Evolutionary conservation across 306 rosid species (phyloP), one percentile per base, ranked within the genome.

Genomic region (Vigna trinervia): DNA sequence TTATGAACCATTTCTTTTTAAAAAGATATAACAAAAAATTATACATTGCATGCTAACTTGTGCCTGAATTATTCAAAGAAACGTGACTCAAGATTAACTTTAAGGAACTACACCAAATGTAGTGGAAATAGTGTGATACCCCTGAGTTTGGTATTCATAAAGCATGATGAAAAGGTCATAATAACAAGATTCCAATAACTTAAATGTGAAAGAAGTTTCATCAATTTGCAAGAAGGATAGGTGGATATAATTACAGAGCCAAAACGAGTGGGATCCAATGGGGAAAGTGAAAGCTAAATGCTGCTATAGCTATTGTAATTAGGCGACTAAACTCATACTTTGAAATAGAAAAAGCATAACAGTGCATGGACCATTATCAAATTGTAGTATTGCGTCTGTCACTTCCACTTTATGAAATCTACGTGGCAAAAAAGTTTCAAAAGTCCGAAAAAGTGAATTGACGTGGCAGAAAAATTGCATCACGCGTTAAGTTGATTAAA

Each of bases 271-370:
- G 79, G 52, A 75, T 43, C 59, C 81, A 71, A 43, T 52, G 5
- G 36, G 12, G 12, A 54, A 17, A 20, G 59, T 20, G 72, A 68
- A 56, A 66, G 48, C 38, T 13, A 8, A 8, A 50, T 80, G 73
- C 30, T 26, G 28, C 39, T 20, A 26, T 67, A 45, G 23, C 17
- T 32, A 34, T 41, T 10, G 56, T 8, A 22, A 6, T 48, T 52
- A 14, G 57, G 34, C 70, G 78, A 54, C 69, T 79, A 70, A 79
- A 75, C 67, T 51, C 50, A 22, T 61, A 38, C 59, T 46, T 4
- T 11, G 53, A 50, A 71, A 41, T 51, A 15, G 43, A 71, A 64
- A 45, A n/a, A 71, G 12, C 23, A 56, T 56, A 10, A 32, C 50
- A 45, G 36, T 34, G 6, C 51, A 22, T 57, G 54, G 53, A 11